Base-by-base conservation (phyloP, 148 eudicot genomes). In the Pharnaceum exiguum region DNA sequence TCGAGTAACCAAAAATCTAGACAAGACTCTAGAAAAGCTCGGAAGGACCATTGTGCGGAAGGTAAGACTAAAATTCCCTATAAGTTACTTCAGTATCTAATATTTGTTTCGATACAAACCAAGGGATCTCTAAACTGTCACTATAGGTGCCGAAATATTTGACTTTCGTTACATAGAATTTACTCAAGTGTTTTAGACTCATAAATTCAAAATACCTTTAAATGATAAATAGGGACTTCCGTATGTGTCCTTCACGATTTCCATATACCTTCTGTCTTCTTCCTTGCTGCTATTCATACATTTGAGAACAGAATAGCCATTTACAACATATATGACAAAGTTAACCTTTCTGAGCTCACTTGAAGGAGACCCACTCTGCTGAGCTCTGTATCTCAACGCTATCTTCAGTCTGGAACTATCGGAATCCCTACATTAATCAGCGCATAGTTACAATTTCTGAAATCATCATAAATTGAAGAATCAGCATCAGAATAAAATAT, bases 261-360 rank as follows among this genome's bases (percentile, higher is more conserved):
- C 56, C 40, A 54, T 57, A 44, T 76, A 68, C 36, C 7, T 30
- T 60, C 23, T 71, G 54, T 74, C 75, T 57, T 71, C 81, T 67
- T 65, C 73, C 59, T 62, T 71, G 51, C 42, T 74, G 66, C 74
- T 65, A 46, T 77, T 71, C 75, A 87, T 75, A 56, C 76, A 74
- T 68, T 76, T 74, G 39, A 91, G 62, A 17, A 91, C 75, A 19
- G 83, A 75, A 55, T 77, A 62, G 59, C 84, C 97, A 67, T 75
- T 77, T 18, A 91, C 88, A 23, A 87, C 94, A 68, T 78, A 84
- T 67, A 91, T 76, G 27, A 91, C 97, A 72, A 65, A 91, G 74
- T 85, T 77, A 57, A 91, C 77, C 76, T 27, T 71, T 79, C 78
- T 82, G 55, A 31, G 55, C 65, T 58, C 66, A 62, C 50, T 24